A percentile compares a stretch with the other conserved stretches of the same genome.
Evolutionary conservation across 2,329 filamentous ascomycete species (phyloP).

Genomic region (Diaporthe humulicola): DNA sequence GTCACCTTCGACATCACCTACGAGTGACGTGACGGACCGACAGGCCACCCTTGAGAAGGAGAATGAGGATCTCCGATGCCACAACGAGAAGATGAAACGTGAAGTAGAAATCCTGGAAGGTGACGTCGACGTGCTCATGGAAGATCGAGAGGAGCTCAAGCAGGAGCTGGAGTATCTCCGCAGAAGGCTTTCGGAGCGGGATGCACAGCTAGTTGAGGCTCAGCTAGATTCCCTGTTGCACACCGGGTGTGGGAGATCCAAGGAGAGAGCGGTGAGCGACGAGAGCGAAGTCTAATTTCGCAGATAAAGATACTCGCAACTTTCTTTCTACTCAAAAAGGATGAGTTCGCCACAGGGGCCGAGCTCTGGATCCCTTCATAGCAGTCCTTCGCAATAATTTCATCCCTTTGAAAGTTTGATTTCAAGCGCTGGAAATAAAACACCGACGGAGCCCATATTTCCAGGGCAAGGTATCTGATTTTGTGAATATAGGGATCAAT

Average conservation of each 20-base stretch:
- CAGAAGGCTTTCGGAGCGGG: not conserved
- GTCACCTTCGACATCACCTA: not conserved
- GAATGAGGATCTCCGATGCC: not conserved
- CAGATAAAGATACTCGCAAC: not conserved
- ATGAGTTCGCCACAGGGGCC: not conserved
- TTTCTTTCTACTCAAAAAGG: too few relatives aligned
- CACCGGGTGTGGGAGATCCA: not conserved
- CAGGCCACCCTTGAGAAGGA: not conserved
- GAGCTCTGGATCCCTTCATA: not conserved
- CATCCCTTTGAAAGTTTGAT: too few relatives aligned
- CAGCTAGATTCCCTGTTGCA: not conserved
- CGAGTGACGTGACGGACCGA: too few relatives aligned
- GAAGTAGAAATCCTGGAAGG: not conserved
- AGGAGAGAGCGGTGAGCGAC: not conserved
- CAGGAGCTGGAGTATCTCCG: not conserved
- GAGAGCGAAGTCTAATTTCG: not conserved
- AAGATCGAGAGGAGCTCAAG: constrained; percentile 13
- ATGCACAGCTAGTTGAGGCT: not conserved
- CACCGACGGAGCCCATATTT: too few relatives aligned
- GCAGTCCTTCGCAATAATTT: not conserved
- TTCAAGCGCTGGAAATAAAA: too few relatives aligned
- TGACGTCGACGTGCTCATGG: constrained; percentile 16
- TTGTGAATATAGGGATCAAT: not conserved
- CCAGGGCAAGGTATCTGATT: too few relatives aligned
- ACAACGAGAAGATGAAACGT: not conserved